Evolutionary conservation across 2,329 filamentous ascomycete species (phyloP).

Genomic region (Colletotrichum godetiae): DNA sequence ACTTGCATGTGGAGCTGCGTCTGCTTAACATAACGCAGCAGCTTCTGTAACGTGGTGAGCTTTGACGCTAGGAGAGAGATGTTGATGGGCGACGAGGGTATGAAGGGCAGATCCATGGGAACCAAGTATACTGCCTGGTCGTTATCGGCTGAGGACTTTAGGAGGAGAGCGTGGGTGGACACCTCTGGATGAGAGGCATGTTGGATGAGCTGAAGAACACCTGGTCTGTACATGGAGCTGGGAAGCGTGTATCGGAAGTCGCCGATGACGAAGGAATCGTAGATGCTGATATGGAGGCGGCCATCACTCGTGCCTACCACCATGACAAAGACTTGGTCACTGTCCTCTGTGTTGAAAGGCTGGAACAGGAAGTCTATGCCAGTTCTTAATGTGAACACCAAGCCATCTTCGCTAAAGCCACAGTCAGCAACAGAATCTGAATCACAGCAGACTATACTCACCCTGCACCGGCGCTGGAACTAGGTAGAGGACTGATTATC

Average conservation of each 20-base stretch:
- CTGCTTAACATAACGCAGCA: slow-evolving; percentile 87
- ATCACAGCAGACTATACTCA: slow-evolving; percentile 50
- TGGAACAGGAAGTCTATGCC: slow-evolving; percentile 79
- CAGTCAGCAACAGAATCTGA: slow-evolving; percentile 30
- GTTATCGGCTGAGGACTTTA: slow-evolving; percentile 57
- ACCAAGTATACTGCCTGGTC: slow-evolving; percentile 68
- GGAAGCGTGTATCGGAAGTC: slow-evolving; percentile 64
- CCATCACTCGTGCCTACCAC: slow-evolving; percentile 79
- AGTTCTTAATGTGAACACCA: slow-evolving; percentile 75
- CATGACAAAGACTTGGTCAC: slow-evolving; percentile 83
- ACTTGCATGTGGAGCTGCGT: slow-evolving; percentile 81
- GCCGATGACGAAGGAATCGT: slow-evolving; percentile 86
- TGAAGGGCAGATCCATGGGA: slow-evolving; percentile 85
- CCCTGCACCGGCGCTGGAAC: slow-evolving; percentile 70
- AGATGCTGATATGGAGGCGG: slow-evolving; percentile 81
- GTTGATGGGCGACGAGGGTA: slow-evolving; percentile 81
- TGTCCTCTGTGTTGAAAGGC: slow-evolving; percentile 69
- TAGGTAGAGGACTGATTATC: slow-evolving; percentile 77
- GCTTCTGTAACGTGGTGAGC: slow-evolving; percentile 86
- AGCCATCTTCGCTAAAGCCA: slow-evolving; percentile 58
- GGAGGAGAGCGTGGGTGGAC: slow-evolving; percentile 81
- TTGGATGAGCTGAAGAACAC: slow-evolving; percentile 55
- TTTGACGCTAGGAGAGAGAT: slow-evolving; percentile 88
- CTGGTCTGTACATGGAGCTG: slow-evolving; percentile 36
- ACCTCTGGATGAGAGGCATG: slow-evolving; percentile 80